Conservation (phyloP, 768 basidiomycete species). For the Coprinopsis marcescibilis region DNA sequence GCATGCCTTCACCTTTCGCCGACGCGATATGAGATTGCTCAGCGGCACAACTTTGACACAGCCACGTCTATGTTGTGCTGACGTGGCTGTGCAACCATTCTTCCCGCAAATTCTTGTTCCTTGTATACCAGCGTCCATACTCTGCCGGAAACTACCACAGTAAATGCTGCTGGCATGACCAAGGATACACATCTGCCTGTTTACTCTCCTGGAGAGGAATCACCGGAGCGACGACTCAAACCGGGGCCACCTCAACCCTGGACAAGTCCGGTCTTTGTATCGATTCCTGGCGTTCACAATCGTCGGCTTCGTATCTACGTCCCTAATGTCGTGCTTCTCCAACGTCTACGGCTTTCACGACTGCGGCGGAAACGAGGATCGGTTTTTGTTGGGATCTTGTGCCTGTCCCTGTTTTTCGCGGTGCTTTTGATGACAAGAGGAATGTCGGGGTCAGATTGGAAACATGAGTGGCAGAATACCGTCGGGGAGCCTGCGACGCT, state of each 20-base stretch:
- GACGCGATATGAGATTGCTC: no score
- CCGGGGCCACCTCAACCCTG: constrained; percentile 30
- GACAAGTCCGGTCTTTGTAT: constrained; percentile 50
- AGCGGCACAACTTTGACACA: no score
- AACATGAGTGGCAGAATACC: constrained; percentile 30
- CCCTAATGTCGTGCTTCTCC: constrained; percentile 46
- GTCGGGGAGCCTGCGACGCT: constrained; percentile 56
- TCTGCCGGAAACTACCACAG: no score
- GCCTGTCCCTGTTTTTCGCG: constrained; percentile 46
- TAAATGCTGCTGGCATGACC: constrained; percentile 4
- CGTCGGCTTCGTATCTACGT: constrained; percentile 55
- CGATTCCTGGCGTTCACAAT: constrained; percentile 52
- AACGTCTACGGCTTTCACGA: constrained; percentile 36
- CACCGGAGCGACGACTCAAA: constrained; percentile 29
- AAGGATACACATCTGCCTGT: constrained; percentile 29
- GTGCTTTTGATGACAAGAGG: constrained; percentile 39
- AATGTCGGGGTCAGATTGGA: constrained; percentile 37
- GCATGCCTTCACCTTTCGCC: no score
- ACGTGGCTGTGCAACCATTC: no score
- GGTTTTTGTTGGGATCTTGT: constrained; percentile 45
- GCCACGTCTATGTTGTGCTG: no score
- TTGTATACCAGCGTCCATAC: no score
- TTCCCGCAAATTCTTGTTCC: no score
- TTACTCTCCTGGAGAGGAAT: constrained; percentile 39
- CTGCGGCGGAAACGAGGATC: constrained; percentile 51